Conservation (phyloP, 345 rosid species). For the Angophora floribunda region DNA sequence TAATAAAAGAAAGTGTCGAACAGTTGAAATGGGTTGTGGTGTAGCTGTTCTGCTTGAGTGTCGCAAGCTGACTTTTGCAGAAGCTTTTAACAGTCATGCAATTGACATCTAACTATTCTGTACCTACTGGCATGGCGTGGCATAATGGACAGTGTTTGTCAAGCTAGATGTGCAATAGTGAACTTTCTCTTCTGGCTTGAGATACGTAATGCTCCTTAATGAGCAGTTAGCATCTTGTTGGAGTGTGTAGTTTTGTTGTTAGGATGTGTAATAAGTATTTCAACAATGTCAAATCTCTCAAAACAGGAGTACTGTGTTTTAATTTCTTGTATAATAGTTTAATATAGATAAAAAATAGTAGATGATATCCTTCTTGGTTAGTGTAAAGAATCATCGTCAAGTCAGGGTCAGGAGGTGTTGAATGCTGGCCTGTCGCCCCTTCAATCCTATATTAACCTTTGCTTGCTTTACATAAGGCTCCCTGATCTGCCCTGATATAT, state of each 20-base stretch:
- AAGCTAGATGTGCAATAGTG: background rate
- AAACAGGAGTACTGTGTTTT: background rate
- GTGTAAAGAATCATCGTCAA: background rate
- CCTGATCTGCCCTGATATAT: background rate
- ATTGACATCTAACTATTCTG: background rate
- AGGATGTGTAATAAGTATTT: background rate
- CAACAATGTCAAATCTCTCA: background rate
- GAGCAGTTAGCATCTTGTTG: background rate
- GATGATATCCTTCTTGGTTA: background rate
- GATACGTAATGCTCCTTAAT: background rate
- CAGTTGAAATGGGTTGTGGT: background rate
- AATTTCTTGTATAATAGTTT: background rate
- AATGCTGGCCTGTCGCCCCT: background rate
- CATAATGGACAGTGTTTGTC: background rate
- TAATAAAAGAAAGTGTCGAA: background rate
- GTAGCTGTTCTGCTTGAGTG: background rate
- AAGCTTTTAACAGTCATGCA: background rate
- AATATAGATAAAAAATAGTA: background rate
- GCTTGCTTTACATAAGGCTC: background rate
- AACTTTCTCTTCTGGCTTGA: background rate
- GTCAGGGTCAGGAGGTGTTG: background rate
- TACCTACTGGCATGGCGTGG: background rate
- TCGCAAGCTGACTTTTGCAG: background rate
- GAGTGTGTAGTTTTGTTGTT: background rate
- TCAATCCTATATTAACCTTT: background rate